Conservation (phyloP, 2,329 filamentous ascomycete species). For the Rhytidhysteron rufulum region DNA sequence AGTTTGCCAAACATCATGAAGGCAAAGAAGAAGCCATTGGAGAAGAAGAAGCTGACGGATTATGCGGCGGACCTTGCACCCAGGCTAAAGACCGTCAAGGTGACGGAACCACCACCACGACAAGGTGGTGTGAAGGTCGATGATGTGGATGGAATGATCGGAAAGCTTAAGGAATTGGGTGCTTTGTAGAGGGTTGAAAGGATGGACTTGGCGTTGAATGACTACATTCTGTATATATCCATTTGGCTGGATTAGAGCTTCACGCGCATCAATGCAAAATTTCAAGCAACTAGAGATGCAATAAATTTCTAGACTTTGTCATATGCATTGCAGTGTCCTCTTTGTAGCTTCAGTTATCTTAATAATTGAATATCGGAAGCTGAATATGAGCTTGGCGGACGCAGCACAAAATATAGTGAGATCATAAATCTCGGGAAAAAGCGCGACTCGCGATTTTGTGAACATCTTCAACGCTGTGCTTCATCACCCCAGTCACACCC, state of each 20-base stretch:
- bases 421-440: constrained; percentile 5
- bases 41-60: constrained; percentile 84
- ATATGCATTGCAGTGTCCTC: too few species aligned
- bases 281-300: too few species aligned
- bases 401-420: constrained; percentile 1
- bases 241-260: background rate
- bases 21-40: constrained; percentile 99
- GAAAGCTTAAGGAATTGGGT: constrained; percentile 92
- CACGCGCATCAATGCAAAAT: constrained; percentile 1
- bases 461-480: background rate
- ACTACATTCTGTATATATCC: constrained; percentile 3
- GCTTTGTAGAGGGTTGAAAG: constrained; percentile 58
- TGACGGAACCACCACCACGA: constrained; percentile 79
- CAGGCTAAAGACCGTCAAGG: constrained; percentile 85
- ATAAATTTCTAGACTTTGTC: too few species aligned
- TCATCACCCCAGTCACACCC: constrained; percentile 4
- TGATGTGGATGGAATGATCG: constrained; percentile 90
- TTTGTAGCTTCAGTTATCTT: too few species aligned
- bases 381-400: too few species aligned
- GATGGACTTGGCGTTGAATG: background rate
- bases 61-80: constrained; percentile 67
- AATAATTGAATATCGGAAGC: too few species aligned
- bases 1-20: constrained; percentile 99
- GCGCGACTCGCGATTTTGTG: constrained; percentile 8
- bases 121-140: constrained; percentile 96